Conservation (phyloP, 2,329 filamentous ascomycete genomes). For the Penicillium sp. region DNA sequence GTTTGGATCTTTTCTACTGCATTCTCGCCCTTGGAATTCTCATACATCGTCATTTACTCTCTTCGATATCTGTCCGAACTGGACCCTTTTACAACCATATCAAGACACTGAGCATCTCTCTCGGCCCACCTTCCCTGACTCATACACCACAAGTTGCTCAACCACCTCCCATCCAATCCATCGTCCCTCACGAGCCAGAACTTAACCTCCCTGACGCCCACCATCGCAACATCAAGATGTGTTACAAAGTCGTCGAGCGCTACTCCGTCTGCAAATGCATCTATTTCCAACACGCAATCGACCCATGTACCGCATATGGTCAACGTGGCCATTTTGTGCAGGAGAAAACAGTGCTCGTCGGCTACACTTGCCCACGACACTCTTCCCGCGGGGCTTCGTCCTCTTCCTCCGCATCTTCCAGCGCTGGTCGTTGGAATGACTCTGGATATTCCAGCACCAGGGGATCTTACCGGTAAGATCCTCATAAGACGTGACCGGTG, state of each 20-base stretch:
- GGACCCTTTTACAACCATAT: too few species aligned
- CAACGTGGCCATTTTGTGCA: constrained; percentile 66
- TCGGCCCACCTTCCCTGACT: too few species aligned
- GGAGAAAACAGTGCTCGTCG: constrained; percentile 72
- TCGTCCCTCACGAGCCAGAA: too few species aligned
- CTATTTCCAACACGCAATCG: constrained; percentile 81
- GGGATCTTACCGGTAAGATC: constrained; percentile 12
- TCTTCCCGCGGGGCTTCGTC: constrained; percentile 13
- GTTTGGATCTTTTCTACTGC: too few species aligned
- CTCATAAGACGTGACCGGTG: not conserved
- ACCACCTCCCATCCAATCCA: too few species aligned
- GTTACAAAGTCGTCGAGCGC: constrained; percentile 76
- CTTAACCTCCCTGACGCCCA: too few species aligned
- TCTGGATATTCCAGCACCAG: constrained; percentile 23
- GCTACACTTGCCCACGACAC: constrained; percentile 67
- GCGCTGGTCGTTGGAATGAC: constrained; percentile 16
- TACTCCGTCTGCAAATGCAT: constrained; percentile 83
- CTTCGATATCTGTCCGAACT: too few species aligned
- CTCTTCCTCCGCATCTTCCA: not conserved
- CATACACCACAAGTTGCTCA: too few species aligned
- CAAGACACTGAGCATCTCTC: too few species aligned
- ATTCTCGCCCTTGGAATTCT: too few species aligned
- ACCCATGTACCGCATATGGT: constrained; percentile 71
- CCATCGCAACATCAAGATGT: constrained; percentile 54
- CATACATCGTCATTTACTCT: too few species aligned